These are phyloP conservation scores for Mitragyna speciosa DNA, from an alignment of 257 asterid genomes.

Conservation along the genomic window DNA sequence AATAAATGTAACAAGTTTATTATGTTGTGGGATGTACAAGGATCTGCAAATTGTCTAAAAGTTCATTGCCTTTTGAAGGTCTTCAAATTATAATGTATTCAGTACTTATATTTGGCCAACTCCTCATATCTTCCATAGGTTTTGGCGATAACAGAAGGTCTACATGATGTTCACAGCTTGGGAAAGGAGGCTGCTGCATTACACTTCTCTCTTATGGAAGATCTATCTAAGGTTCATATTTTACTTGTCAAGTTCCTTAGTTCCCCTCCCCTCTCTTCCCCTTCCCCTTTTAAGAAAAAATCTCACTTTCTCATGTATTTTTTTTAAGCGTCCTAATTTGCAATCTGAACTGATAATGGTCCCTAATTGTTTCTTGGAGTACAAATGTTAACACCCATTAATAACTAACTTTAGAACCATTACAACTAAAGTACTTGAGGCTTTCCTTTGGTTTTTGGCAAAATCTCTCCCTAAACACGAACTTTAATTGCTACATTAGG, in stretches of 20 bases:
- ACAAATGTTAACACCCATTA: too few species aligned
- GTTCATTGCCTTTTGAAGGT: not conserved
- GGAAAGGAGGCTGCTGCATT: conserved; percentile 91
- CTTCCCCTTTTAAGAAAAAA: too few species aligned
- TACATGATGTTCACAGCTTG: conserved; percentile 84
- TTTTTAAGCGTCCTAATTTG: not conserved
- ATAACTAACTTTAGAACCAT: too few species aligned
- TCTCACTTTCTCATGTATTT: not conserved
- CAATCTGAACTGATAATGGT: not conserved
- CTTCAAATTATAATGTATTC: not conserved
- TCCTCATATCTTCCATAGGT: conserved; percentile 43
- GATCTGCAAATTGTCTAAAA: not conserved
- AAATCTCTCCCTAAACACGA: too few species aligned
- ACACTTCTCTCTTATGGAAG: conserved; percentile 75
- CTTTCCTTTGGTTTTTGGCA: too few species aligned
- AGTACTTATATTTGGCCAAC: not conserved
- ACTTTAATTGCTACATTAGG: too few species aligned
- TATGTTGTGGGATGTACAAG: not conserved
- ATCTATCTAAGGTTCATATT: conserved; percentile 75
- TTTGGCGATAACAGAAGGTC: conserved; percentile 92
- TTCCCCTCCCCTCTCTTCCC: too few species aligned
- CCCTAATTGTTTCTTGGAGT: not conserved
- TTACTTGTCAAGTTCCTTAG: conserved; percentile 5
- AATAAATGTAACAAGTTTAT: not conserved
- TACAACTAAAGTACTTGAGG: too few species aligned